Evolutionary conservation across 495 filamentous ascomycete species (phyloP).

Genomic region (Tuber microsphaerosporum): DNA sequence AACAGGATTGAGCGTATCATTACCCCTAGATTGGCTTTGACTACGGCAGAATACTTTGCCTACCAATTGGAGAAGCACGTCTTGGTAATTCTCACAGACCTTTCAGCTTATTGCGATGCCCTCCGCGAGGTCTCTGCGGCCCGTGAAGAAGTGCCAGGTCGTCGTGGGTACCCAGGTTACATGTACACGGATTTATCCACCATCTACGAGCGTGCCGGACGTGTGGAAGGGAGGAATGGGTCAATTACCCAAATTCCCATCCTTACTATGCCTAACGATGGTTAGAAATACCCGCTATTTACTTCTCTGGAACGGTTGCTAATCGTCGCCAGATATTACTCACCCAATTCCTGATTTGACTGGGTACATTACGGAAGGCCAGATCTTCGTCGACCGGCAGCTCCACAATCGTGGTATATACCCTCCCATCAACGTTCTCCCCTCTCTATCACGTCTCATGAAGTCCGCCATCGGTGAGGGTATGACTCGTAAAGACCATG

Average conservation of each 20-base stretch:
- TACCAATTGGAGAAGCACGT: conserved; percentile 99
- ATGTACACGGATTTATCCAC: conserved; percentile 99
- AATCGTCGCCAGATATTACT: conserved; percentile 67
- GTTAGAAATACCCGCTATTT: conserved; percentile 44
- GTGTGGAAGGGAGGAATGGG: conserved; percentile 93
- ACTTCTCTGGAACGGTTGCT: conserved; percentile 20
- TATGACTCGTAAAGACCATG: conserved; percentile 90
- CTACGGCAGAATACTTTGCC: conserved; percentile 98
- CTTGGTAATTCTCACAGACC: conserved; percentile 93
- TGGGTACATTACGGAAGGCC: conserved; percentile 97
- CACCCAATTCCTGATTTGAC: conserved; percentile 98
- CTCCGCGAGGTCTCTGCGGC: conserved; percentile 84
- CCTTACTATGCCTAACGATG: conserved; percentile 98
- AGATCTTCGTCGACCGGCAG: conserved; percentile 95
- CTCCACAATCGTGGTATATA: conserved; percentile 94
- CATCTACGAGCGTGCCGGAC: conserved; percentile 97
- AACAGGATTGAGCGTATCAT: conserved; percentile 97
- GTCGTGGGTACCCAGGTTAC: conserved; percentile 99
- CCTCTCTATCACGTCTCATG: conserved; percentile 98
- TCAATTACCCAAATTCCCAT: conserved; percentile 99
- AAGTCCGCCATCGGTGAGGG: conserved; percentile 98
- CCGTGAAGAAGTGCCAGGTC: conserved; percentile 97
- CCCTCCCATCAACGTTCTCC: conserved; percentile 97
- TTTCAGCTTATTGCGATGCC: conserved; percentile 97
- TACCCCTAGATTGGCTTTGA: conserved; percentile 94